Conservation (phyloP, 371 early-diverging fungal species). For the Mortierella sp. region DNA sequence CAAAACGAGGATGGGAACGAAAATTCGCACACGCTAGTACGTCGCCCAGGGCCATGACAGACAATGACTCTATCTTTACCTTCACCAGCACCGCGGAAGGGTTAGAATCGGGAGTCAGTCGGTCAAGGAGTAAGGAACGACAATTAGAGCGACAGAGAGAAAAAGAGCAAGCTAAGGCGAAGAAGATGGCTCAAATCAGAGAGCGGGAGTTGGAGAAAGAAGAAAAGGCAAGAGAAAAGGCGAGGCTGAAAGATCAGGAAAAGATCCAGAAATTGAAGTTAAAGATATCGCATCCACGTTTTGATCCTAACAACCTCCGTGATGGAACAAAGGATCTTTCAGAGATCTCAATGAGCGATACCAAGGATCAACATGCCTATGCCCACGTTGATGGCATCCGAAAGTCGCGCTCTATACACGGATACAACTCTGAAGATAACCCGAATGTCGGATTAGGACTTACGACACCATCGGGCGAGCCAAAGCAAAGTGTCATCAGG, state of each 20-base stretch:
- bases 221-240: constrained; percentile 34
- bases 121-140: constrained; percentile 21
- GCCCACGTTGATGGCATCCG: not conserved
- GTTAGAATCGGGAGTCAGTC: not conserved
- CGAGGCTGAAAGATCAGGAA: constrained; percentile 30
- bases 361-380: not conserved
- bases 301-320: constrained; percentile 18
- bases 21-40: constrained; percentile 6
- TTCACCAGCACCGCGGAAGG: not conserved
- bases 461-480: constrained; percentile 1
- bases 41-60: constrained; percentile 13
- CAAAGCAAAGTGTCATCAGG: constrained; percentile 21
- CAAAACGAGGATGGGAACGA: constrained; percentile 11
- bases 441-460: constrained; percentile 13
- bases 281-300: constrained; percentile 31
- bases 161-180: constrained; percentile 36
- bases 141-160: constrained; percentile 27
- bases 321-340: constrained; percentile 13
- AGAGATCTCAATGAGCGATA: not conserved
- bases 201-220: constrained; percentile 40
- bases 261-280: constrained; percentile 36
- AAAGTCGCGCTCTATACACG: constrained; percentile 32
- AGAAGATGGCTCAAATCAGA: constrained; percentile 24
- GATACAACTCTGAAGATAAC: constrained; percentile 13
- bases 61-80: constrained; percentile 15